Conservation (phyloP, 352 stramenopile genomes). For the Phytophthora cactorum region DNA sequence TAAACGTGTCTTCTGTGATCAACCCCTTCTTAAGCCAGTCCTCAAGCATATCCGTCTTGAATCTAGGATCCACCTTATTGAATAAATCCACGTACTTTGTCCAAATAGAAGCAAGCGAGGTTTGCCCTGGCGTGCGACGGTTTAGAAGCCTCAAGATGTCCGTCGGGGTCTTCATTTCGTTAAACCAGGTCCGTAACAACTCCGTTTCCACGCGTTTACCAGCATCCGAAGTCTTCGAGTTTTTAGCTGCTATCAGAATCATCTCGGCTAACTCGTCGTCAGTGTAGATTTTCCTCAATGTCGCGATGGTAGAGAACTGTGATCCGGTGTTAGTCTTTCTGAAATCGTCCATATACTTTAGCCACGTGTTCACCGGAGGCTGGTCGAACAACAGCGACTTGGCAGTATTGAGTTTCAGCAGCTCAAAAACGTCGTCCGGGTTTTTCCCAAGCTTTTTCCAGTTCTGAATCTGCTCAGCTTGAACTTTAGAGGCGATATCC, state of each 20-base stretch:
- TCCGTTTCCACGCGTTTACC: slow-evolving; percentile 16
- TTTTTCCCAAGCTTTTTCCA: neutral
- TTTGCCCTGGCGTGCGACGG: neutral
- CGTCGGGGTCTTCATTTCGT: slow-evolving; percentile 12
- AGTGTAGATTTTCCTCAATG: slow-evolving; percentile 1
- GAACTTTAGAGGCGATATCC: neutral
- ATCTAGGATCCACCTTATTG: slow-evolving; percentile 15
- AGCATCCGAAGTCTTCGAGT: slow-evolving; percentile 3
- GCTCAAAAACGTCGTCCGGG: slow-evolving; percentile 11
- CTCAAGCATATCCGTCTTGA: slow-evolving; percentile 15
- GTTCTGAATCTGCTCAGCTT: neutral
- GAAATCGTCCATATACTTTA: slow-evolving; percentile 10
- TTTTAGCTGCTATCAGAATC: neutral
- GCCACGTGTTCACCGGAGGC: slow-evolving; percentile 3
- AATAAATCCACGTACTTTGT: slow-evolving; percentile 14
- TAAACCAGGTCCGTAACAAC: slow-evolving; percentile 15
- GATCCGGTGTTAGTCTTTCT: neutral
- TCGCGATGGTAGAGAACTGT: neutral
- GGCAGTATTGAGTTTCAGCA: slow-evolving; percentile 3
- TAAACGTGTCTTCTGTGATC: slow-evolving; percentile 15
- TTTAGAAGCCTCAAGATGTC: slow-evolving; percentile 6
- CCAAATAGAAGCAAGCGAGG: slow-evolving; percentile 12
- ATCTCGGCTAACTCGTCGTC: slow-evolving; percentile 5
- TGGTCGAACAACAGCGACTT: slow-evolving; percentile 12
- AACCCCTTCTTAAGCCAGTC: slow-evolving; percentile 11